Evolutionary conservation across 225 moss, liverwort and hornwort genomes (phyloP), one percentile per base, ranked within the genome.

Genomic region (Rhytidiadelphus loreus): DNA sequence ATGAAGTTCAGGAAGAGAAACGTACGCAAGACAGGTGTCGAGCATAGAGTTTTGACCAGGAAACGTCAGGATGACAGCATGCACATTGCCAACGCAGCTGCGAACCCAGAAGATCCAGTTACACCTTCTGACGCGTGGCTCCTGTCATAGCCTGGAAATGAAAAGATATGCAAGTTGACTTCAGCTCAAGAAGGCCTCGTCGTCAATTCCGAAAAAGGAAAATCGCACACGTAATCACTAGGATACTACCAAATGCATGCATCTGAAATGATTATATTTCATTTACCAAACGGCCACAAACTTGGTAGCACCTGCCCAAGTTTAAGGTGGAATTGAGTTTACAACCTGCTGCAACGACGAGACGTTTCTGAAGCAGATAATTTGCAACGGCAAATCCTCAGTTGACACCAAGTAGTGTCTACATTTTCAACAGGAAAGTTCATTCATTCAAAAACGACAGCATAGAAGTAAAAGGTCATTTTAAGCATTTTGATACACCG

Each of bases 1-100:
- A 46, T 46, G 46, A 46, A 46, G 46, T 46, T 46, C 52, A 30
- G 81, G 68, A 69, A 76, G 84, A 30, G 68, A 35, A 84, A 87
- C 93, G 39, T 96, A 96, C 92, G 93, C 95, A 62, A 98, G 93
- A 84, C 95, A 92, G 46, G 97, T 96, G 84, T 98, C 98, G 78
- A 95, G 96, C 81, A 95, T 94, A 30, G 95, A 93, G 85, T 95
- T n/a, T 85, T 58, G 96, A 92, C 71, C 94, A 92, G 83, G 91
- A 89, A 77, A 93, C 94, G 81, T 94, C 93, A 57, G 86, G 43
- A 83, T 91, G 91, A 91, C 98, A 98, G 90, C 98, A 98, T 66
- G 94, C 90, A 77, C 97, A 97, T 65, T 96, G 94, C 85, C 97
- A 92, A 88, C 90, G 89, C 62, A 29, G 30, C 62, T 62, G 62